Percentiles rank a stretch among this genome's conserved stretches.
Conservation (phyloP, 768 basidiomycete genomes). For the Boletus fagicola region DNA sequence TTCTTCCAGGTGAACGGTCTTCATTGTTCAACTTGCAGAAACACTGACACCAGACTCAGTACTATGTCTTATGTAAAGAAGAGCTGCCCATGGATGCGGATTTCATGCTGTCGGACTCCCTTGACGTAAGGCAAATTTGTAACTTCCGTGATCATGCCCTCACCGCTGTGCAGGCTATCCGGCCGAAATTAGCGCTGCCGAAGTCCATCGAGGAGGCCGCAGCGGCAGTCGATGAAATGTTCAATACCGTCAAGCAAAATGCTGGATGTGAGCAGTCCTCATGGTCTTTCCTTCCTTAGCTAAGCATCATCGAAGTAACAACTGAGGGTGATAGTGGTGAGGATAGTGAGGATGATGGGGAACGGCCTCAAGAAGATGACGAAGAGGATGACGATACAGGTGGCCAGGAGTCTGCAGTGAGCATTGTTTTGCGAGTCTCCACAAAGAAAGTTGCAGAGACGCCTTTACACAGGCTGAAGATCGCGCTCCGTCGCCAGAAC, state of each 20-base stretch:
- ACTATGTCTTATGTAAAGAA: constrained; percentile 89
- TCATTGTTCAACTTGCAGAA: not conserved
- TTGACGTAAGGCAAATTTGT: constrained; percentile 59
- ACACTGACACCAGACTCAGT: constrained; percentile 37
- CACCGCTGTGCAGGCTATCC: constrained; percentile 58
- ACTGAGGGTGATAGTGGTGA: constrained; percentile 44
- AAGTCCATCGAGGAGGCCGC: constrained; percentile 88
- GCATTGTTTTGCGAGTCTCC: constrained; percentile 18
- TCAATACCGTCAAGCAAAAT: constrained; percentile 63
- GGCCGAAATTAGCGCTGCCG: constrained; percentile 70
- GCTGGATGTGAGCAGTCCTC: constrained; percentile 45
- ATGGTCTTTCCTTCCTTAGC: constrained; percentile 2
- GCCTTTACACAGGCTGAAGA: constrained; percentile 45
- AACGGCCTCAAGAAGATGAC: constrained; percentile 48
- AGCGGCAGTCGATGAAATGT: constrained; percentile 85
- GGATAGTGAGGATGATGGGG: constrained; percentile 50
- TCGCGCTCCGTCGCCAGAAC: constrained; percentile 80
- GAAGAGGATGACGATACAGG: constrained; percentile 61
- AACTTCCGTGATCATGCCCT: not conserved
- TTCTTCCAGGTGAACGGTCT: constrained; percentile 79
- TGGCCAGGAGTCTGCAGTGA: constrained; percentile 53
- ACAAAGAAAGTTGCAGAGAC: not conserved
- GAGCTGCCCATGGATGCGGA: constrained; percentile 96
- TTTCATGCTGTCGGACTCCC: constrained; percentile 92
- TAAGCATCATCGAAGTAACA: constrained; percentile 30